Evolutionary conservation across 1,139 yeast genomes (phyloP).

Genomic region (Hyphopichia buzzinii): DNA sequence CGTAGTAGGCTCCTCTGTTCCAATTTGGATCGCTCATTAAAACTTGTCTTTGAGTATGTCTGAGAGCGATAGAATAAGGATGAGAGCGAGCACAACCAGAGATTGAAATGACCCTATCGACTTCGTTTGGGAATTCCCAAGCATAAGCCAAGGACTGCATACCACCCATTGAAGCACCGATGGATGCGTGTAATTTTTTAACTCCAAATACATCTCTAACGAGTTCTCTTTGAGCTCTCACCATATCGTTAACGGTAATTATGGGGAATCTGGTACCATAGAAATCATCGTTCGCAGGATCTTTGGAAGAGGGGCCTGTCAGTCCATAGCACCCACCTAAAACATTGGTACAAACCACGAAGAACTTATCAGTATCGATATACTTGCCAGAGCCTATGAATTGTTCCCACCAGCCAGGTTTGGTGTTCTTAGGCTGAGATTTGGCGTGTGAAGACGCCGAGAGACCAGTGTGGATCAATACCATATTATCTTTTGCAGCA

Average conservation of each 20-base stretch:
- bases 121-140: slow-evolving; percentile 76
- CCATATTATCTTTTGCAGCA: slow-evolving; percentile 60
- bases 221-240: slow-evolving; percentile 77
- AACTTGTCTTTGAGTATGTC: slow-evolving; percentile 91
- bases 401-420: slow-evolving; percentile 95
- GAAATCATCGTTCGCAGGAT: slow-evolving; percentile 63
- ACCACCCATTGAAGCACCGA: slow-evolving; percentile 97
- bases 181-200: slow-evolving; percentile 65
- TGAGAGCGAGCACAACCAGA: slow-evolving; percentile 94
- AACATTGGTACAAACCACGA: slow-evolving; percentile 85
- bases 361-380: slow-evolving; percentile 77
- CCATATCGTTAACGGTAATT: slow-evolving; percentile 84
- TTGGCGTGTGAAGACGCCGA: slow-evolving; percentile 96
- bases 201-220: slow-evolving; percentile 63
- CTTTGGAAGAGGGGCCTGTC: slow-evolving; percentile 84
- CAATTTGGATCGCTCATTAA: slow-evolving; percentile 93
- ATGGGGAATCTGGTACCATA: slow-evolving; percentile 91
- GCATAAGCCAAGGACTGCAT: slow-evolving; percentile 93
- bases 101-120: slow-evolving; percentile 68
- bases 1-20: slow-evolving; percentile 88
- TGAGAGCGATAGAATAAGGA: slow-evolving; percentile 90
- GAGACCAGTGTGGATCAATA: slow-evolving; percentile 83
- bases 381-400: slow-evolving; percentile 84
- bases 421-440: slow-evolving; percentile 67
- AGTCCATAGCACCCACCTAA: slow-evolving; percentile 95